Base-by-base conservation (phyloP, 345 rosid species). In the Zanthoxylum bungeanum region DNA sequence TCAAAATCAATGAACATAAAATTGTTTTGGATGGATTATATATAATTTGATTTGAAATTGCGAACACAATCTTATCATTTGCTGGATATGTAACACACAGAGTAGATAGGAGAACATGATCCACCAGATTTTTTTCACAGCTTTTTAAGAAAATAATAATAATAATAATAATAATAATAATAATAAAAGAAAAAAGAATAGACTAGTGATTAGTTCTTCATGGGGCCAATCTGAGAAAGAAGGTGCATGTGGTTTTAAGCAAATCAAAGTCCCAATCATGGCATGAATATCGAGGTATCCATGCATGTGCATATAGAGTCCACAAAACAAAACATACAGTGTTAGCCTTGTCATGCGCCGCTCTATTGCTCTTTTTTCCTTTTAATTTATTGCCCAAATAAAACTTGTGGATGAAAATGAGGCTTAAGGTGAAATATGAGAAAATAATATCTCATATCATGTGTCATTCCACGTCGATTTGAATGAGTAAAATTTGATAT, bases 1-100 rank as follows among this genome's bases (percentile, higher is more conserved):
- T 78, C 85, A 66, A 66, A 68, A 78, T 78, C 83, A 71, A 68
- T 76, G 77, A 73, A 77, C 73, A 79, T 67, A 40, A 64, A 22
- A 27, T 65, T 40, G 55, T 21, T 57, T 77, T 67, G 78, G 77
- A 71, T 17, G 68, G 60, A 25, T 44, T 44, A n/a, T 56, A 72
- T 42, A 75, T 60, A 64, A 71, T 27, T 66, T 60, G 64, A 58
- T 72, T 62, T 64, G 70, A 34, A 39, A 28, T 22, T 39, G 63
- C 73, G 36, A 69, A 27, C 70, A 67, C 40, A 49, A 75, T 67
- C 76, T 49, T 59, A 65, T 59, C 25, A 46, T 75, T 55, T 60
- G 68, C 73, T 40, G 68, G 64, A 73, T 55, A 5, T 69, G 80
- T 19, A 75, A 36, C 67, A 67, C 22, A 12, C 27, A 49, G 22